phyloP scores from a whole-genome alignment of 2,329 filamentous ascomycete genomes.

The Ilyonectria sp. region DNA sequence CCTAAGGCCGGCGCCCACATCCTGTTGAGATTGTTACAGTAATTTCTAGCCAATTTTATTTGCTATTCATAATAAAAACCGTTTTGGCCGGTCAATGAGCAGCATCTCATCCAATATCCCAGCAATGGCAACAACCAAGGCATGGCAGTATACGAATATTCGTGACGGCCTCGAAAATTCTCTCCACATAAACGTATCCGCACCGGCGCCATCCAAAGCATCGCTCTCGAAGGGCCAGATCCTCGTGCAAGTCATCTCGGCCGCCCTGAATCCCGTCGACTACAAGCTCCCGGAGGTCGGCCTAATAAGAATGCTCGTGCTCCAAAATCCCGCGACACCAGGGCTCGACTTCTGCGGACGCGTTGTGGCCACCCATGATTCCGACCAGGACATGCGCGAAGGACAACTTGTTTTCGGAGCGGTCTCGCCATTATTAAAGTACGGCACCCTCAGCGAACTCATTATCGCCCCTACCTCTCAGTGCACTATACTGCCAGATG shows the following conservation, averaged over 20 bases:
- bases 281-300: constrained; percentile 57
- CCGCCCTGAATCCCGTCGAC: constrained; percentile 59
- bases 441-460: constrained; percentile 9
- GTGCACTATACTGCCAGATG: constrained; percentile 4
- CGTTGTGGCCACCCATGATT: constrained; percentile 50
- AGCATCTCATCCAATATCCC: too few species aligned
- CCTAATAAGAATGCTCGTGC: constrained; percentile 47
- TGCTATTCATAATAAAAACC: too few species aligned
- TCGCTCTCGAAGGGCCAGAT: constrained; percentile 41
- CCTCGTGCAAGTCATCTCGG: constrained; percentile 55
- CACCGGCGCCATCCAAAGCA: not conserved
- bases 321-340: constrained; percentile 53
- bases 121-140: not conserved
- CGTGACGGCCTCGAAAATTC: constrained; percentile 1
- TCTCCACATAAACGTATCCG: not conserved
- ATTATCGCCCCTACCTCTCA: not conserved
- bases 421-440: not conserved
- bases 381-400: not conserved
- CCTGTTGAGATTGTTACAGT: too few species aligned
- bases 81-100: too few species aligned
- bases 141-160: constrained; percentile 9
- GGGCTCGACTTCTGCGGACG: constrained; percentile 63
- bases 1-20: too few species aligned
- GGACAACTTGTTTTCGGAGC: constrained; percentile 20
- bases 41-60: too few species aligned